Conservation (phyloP, 257 asterid genomes). For the Primulina eburnea region DNA sequence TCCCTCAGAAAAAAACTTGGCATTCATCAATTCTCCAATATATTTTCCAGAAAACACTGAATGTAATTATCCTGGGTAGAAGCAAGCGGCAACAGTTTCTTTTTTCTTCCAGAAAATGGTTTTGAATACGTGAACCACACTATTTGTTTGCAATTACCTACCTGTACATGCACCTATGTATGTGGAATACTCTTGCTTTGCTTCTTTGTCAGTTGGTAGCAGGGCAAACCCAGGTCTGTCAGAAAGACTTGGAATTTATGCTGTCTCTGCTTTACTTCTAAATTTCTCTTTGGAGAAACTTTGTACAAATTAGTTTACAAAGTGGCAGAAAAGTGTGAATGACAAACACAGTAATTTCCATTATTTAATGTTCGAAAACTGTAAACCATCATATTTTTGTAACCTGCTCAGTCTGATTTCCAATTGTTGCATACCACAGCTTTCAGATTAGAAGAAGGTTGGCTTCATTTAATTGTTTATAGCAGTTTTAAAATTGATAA, state of each 20-base stretch:
- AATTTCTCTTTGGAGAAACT: background rate
- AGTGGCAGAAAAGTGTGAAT: background rate
- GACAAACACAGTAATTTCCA: background rate
- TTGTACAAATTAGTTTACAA: background rate
- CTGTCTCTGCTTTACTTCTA: background rate
- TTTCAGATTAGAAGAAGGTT: background rate
- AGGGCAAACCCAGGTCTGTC: background rate
- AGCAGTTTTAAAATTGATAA: background rate
- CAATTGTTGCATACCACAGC: background rate
- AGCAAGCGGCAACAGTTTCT: too few relatives aligned
- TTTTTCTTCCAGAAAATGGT: too few relatives aligned
- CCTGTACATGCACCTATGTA: background rate
- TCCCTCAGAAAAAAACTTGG: too few relatives aligned
- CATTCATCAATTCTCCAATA: too few relatives aligned
- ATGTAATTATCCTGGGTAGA: too few relatives aligned
- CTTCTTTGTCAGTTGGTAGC: background rate
- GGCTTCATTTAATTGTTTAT: background rate
- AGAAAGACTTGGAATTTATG: background rate
- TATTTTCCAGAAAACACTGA: too few relatives aligned
- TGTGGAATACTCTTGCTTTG: background rate
- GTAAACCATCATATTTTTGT: background rate
- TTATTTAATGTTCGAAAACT: conserved; percentile 1
- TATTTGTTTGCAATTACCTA: too few relatives aligned
- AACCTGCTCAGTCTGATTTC: background rate
- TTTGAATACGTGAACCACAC: too few relatives aligned